Base-by-base conservation (phyloP, 2,329 filamentous ascomycete species). In the Blastomyces emzantsi region DNA sequence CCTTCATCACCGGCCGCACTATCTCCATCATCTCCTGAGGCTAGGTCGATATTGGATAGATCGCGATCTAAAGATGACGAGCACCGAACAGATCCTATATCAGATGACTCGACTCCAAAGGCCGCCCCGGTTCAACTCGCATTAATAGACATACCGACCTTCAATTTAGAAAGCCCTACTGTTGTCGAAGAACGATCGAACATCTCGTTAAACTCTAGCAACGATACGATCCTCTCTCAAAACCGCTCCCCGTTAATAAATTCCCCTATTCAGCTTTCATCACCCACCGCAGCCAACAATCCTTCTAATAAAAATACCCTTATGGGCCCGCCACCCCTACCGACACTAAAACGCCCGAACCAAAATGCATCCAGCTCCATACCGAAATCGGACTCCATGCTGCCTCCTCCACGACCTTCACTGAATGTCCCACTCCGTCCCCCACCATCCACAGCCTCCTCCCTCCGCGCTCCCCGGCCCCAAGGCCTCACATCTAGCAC, bases 391-490 rank as follows among this genome's bases (percentile, higher is more conserved):
- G 45, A n/a, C 25, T 13, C 49, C 62, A 66, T 71, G 61, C 62
- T 65, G 61, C 66, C 58, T 30, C 73, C 73, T 19, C 72, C 73
- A 25, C 74, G 70, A 62, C 70, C 66, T n/a, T 71, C 66, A 36
- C 62, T 66, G 43, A 64, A 66, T 54, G 69, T 65, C 28, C 70
- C 74, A 43, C 71, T 79, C 33, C 72, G 72, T 9, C 74, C 77
- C 52, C 77, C 78, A 7, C 78, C 78, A 7, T 80, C 79, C 8
- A 71, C 76, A 19, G 79, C 79, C 13, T 71, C 78, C 15, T 73
- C 74, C 15, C 73, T 79, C n/a, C 77, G 79, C 49, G 74, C 71
- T 3, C 74, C 76, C 15, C 70, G 71, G 2, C 79, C 68, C 74
- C 77, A 76, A 69, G 70, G 74, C 56, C 76, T 78, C 51, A 72